Percentiles rank a stretch among this genome's conserved stretches.
Conservation (phyloP, 225 moss, liverwort and hornwort genomes). For the Takakia lepidozioides region DNA sequence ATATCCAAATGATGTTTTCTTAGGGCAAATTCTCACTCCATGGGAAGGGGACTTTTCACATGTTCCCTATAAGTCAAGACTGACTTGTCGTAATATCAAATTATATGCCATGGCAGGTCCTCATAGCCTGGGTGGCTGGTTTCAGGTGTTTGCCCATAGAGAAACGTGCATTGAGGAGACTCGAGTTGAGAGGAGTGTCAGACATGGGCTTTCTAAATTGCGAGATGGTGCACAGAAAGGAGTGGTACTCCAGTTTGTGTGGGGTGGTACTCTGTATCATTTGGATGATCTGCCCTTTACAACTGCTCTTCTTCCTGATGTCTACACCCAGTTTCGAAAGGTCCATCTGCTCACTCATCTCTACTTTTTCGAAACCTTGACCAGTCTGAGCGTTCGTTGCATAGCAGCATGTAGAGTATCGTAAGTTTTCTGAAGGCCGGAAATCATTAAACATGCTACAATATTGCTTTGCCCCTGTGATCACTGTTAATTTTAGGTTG, state of each 20-base stretch:
- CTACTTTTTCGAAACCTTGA: too few relatives aligned
- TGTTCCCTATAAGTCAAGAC: too few relatives aligned
- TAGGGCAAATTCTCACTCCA: neutral
- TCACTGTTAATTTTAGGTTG: too few relatives aligned
- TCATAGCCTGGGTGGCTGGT: too few relatives aligned
- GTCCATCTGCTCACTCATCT: constrained; percentile 35
- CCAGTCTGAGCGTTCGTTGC: too few relatives aligned
- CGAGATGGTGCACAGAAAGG: constrained; percentile 12
- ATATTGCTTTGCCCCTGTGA: too few relatives aligned
- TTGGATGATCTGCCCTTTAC: constrained; percentile 85
- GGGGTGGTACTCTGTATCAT: constrained; percentile 96
- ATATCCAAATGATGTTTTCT: neutral
- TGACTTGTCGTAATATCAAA: neutral
- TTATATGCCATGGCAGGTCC: neutral
- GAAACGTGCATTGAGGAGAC: constrained; percentile 97
- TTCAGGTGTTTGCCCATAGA: constrained; percentile 92
- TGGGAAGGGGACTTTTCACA: too few relatives aligned
- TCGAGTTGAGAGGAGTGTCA: constrained; percentile 57
- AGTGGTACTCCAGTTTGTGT: constrained; percentile 57
- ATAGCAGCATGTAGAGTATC: too few relatives aligned
- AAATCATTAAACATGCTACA: too few relatives aligned
- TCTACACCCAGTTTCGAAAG: constrained; percentile 98
- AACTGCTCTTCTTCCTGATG: constrained; percentile 65
- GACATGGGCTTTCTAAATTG: constrained; percentile 42
- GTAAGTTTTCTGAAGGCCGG: too few relatives aligned